A percentile compares a stretch with the other conserved stretches of the same genome.
Evolutionary conservation across 1,139 yeast genomes (phyloP).

Genomic region (Kluyveromyces marxianus): DNA sequence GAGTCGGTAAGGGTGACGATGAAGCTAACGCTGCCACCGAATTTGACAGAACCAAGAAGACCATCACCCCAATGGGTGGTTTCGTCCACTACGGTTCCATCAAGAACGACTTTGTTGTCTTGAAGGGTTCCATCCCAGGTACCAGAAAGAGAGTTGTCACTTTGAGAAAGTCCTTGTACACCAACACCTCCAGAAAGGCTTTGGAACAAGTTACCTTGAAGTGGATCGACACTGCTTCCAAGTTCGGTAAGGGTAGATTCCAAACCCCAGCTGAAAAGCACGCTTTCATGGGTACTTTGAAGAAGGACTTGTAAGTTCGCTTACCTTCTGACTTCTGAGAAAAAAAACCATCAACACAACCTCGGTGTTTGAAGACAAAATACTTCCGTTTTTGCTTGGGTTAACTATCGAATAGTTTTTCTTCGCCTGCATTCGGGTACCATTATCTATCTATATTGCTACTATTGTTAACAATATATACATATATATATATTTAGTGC

Average conservation of each 20-base stretch:
- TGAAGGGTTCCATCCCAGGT: conserved; percentile 99
- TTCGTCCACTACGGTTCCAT: conserved; percentile 98
- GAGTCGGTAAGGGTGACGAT: conserved; percentile 95
- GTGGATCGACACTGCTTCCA: conserved; percentile 99
- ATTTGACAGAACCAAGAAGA: conserved; percentile 99
- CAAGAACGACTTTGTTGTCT: conserved; percentile 93
- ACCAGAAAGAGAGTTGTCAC: conserved; percentile 98
- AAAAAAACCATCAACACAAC: too few relatives aligned
- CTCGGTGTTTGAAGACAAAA: too few relatives aligned
- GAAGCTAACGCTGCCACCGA: conserved; percentile 93
- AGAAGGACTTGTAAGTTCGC: conserved; percentile 63
- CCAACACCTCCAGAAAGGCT: conserved; percentile 97
- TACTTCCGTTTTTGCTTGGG: too few relatives aligned
- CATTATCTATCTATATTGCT: too few relatives aligned
- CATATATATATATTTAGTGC: too few relatives aligned
- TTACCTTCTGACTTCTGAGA: neutral
- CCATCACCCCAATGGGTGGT: conserved; percentile 99
- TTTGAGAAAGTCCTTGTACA: conserved; percentile 96
- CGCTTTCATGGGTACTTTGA: conserved; percentile 99
- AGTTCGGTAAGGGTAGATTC: conserved; percentile 99
- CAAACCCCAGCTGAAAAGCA: conserved; percentile 99
- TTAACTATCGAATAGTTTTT: too few relatives aligned
- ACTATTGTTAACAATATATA: too few relatives aligned
- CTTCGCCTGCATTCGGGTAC: too few relatives aligned
- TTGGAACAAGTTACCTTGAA: conserved; percentile 92